A percentile compares a stretch with the other conserved stretches of the same genome.
phyloP scores from a whole-genome alignment of 768 basidiomycete genomes.

The Termitomyces sp. region DNA sequence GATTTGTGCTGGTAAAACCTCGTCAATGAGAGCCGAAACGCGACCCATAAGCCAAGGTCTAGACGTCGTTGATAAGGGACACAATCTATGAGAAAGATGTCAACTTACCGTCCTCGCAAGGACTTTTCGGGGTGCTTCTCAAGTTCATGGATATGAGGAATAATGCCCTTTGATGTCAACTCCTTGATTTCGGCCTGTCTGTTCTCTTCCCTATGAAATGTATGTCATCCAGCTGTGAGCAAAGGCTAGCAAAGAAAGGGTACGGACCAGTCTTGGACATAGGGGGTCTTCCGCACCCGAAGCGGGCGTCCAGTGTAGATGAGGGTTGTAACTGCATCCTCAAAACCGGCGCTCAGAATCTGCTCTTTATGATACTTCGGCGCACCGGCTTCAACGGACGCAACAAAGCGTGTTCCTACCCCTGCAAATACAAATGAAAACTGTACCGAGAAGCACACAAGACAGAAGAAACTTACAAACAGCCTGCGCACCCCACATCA shows the following conservation, averaged over 20 bases:
- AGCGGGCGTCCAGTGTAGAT: conserved; percentile 90
- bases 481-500: conserved; percentile 85
- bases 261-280: conserved; percentile 75
- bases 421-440: conserved; percentile 27
- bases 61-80: background rate
- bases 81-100: background rate
- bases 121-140: conserved; percentile 80
- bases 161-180: conserved; percentile 76
- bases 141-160: conserved; percentile 69
- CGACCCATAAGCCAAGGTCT: conserved; percentile 79
- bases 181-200: conserved; percentile 77
- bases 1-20: conserved; percentile 74
- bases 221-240: background rate
- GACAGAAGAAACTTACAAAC: conserved; percentile 54
- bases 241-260: background rate
- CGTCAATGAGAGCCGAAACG: conserved; percentile 68
- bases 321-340: conserved; percentile 78
- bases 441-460: background rate
- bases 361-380: conserved; percentile 83
- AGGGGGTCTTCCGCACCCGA: conserved; percentile 79
- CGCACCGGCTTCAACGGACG: conserved; percentile 73
- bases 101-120: conserved; percentile 39
- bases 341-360: conserved; percentile 62
- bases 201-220: conserved; percentile 59
- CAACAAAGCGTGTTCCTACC: conserved; percentile 89